Evolutionary conservation across 176 grass and related monocot genomes (phyloP), one percentile per base, ranked within the genome.

Genomic region (Carex myosuroides): DNA sequence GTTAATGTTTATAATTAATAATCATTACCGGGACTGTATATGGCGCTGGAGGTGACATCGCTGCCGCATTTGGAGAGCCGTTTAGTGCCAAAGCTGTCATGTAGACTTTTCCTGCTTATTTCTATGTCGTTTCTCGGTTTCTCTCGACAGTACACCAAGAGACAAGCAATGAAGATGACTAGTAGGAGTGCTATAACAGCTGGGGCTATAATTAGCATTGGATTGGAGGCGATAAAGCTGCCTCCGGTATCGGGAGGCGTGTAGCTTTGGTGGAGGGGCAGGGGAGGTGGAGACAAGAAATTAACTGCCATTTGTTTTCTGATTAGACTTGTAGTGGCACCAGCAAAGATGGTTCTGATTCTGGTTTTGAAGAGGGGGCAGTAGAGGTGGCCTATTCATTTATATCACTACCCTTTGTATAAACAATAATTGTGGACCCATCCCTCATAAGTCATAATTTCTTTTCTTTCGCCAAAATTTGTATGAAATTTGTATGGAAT

Each of bases 1-100:
- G 20, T 72, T 22, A 24, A 72, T 20, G 18, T 72, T 59, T 6
- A 59, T 11, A 22, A 46, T 11, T 12, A 72, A 21, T 6, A 53
- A 53, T 53, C 13, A 8, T 62, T 79, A 89, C 88, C 88, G 13
- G 88, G 88, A 52, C 88, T 89, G 58, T 86, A 89, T 1, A 77
- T 60, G 44, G 41, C 30, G 24, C 62, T 65, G 33, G 42, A 48
- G 42, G 42, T 54, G 24, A 72, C 20, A 75, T 85, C 70, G 50
- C 54, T 82, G 20, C 65, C 11, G 52, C 70, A 86, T 44, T 82
- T 59, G 2, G 88, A 77, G 22, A 84, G 32, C 32, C 17, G 37
- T 65, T 68, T 63, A 11, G 59, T 64, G 5, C 79, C 60, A 17
- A 84, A 86, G 14, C 84, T 89, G 37, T 79, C 75, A 65, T 83